A percentile compares a stretch with the other conserved stretches of the same genome.
phyloP scores from a whole-genome alignment of 805 yeast genomes.

The Yamadazyma akitaensis region DNA sequence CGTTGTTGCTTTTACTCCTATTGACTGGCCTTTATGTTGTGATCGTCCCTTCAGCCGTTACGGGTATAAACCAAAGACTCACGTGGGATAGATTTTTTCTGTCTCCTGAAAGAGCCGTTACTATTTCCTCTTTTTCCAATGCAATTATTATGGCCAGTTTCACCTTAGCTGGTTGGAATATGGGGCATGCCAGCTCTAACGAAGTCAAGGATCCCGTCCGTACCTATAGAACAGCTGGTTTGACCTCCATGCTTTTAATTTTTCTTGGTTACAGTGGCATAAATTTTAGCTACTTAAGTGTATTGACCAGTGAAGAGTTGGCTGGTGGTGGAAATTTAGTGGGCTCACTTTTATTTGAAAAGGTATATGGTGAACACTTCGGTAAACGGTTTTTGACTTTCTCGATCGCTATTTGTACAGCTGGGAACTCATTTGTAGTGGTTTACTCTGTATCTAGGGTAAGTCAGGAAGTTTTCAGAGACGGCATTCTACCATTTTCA shows the following conservation, averaged over 20 bases:
- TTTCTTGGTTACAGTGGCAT: slow-evolving; percentile 48
- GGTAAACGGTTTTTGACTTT: slow-evolving; percentile 56
- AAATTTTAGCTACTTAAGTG: slow-evolving; percentile 55
- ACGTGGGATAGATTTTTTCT: slow-evolving; percentile 26
- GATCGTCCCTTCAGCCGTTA: slow-evolving; percentile 42
- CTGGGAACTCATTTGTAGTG: slow-evolving; percentile 62
- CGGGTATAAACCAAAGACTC: slow-evolving; percentile 45
- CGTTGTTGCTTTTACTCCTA: slow-evolving; percentile 51
- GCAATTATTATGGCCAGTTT: slow-evolving; percentile 58
- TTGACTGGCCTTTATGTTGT: slow-evolving; percentile 57
- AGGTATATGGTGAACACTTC: slow-evolving; percentile 48
- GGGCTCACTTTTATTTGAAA: slow-evolving; percentile 57
- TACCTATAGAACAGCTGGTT: slow-evolving; percentile 61
- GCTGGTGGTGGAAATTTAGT: slow-evolving; percentile 53
- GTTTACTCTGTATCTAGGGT: slow-evolving; percentile 57
- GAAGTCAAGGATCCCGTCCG: slow-evolving; percentile 58
- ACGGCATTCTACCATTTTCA: slow-evolving; percentile 58
- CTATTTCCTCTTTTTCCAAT: slow-evolving; percentile 47
- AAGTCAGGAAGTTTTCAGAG: slow-evolving; percentile 63
- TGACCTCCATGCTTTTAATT: slow-evolving; percentile 47
- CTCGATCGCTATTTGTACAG: slow-evolving; percentile 58
- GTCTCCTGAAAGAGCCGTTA: slow-evolving; percentile 21
- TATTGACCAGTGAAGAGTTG: slow-evolving; percentile 52
- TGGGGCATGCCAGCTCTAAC: slow-evolving; percentile 57
- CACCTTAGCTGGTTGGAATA: slow-evolving; percentile 62